phyloP scores from a whole-genome alignment of 2,329 filamentous ascomycete species.

The Aciculosporium take region DNA sequence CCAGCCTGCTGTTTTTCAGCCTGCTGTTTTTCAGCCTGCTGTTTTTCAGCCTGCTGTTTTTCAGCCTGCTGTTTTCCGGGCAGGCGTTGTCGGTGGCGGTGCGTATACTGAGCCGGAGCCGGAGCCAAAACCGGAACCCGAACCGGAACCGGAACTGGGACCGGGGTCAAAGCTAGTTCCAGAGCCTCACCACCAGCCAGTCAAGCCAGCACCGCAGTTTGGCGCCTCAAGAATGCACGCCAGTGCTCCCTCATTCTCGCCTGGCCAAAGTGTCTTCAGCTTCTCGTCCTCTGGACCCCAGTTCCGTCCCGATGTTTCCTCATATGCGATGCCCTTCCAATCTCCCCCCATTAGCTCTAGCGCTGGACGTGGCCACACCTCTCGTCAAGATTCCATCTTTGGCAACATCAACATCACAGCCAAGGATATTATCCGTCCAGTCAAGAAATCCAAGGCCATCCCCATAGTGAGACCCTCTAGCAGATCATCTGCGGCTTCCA shows the following conservation, averaged over 20 bases:
- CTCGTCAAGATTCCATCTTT: slow-evolving; percentile 45
- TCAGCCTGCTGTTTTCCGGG: slow-evolving; percentile 30
- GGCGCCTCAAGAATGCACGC: slow-evolving; percentile 47
- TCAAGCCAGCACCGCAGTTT: slow-evolving; percentile 17
- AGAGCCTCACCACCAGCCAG: slow-evolving; percentile 9
- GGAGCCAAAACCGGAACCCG: background rate
- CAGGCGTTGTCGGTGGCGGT: slow-evolving; percentile 12
- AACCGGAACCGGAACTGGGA: background rate
- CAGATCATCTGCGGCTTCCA: slow-evolving; percentile 25
- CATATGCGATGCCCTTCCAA: slow-evolving; percentile 55
- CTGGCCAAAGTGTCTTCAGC: slow-evolving; percentile 49
- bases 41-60: slow-evolving; percentile 3
- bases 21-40: slow-evolving; percentile 30
- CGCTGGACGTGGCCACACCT: slow-evolving; percentile 30
- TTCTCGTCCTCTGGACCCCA: slow-evolving; percentile 53
- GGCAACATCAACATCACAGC: slow-evolving; percentile 50
- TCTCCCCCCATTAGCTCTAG: slow-evolving; percentile 30
- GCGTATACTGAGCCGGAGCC: background rate
- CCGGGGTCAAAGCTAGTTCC: background rate
- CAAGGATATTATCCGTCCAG: slow-evolving; percentile 48
- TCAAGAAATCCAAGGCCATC: slow-evolving; percentile 67
- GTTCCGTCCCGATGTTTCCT: slow-evolving; percentile 63
- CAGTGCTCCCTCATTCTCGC: slow-evolving; percentile 56
- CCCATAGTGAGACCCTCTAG: slow-evolving; percentile 60
- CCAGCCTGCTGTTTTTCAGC: slow-evolving; percentile 31